Base-by-base conservation (phyloP, 2,329 filamentous ascomycete species). In the Talaromyces sp. region DNA sequence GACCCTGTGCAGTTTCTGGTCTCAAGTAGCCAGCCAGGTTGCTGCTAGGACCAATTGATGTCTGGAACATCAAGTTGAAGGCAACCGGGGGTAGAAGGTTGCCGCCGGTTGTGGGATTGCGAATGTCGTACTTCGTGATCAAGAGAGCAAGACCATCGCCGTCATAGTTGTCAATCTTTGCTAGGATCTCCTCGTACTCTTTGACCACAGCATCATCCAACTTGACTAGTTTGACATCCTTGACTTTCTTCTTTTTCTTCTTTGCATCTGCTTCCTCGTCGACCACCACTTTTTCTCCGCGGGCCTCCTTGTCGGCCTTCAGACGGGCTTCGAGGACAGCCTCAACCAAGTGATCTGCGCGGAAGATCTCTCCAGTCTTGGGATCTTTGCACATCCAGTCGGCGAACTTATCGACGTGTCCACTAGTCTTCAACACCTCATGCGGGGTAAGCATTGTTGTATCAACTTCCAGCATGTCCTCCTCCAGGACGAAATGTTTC, bases 341-440 rank as follows among this genome's bases (percentile, higher is more conserved):
- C 83, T 98, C 93, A 68, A 99, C 93, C 71, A 98, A 86, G 81
- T 99, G 95, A 75, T 99, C 95, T 63, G 95, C 92, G 69, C 95
- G 88, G 75, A 99, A 87, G 73, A 97, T 96, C 77, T 99, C 95
- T 75, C 95, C 95, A 71, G 89, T 96, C 84, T 96, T 96, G 66
- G 93, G 92, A 77, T 99, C 95, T 79, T 96, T 96, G 87, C 91
- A 96, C 93, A 98, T 97, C 91, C 91, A 98, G 77, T 98, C 93
- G 78, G 92, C 90, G 73, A 98, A 98, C 79, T 96, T 96, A 78
- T 97, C 93, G 68, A 98, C 95, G 80, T 99, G 95, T 67, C 95
- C 95, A 76, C 87, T 91, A 60, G 93, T 96, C 84, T 98, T 96
- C 73, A 99, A 86, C 40, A 99, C 91, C 55, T 95, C 90, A 72